Base-by-base conservation (phyloP, 495 filamentous ascomycete genomes). In the Aspergillus egyptiacus region DNA sequence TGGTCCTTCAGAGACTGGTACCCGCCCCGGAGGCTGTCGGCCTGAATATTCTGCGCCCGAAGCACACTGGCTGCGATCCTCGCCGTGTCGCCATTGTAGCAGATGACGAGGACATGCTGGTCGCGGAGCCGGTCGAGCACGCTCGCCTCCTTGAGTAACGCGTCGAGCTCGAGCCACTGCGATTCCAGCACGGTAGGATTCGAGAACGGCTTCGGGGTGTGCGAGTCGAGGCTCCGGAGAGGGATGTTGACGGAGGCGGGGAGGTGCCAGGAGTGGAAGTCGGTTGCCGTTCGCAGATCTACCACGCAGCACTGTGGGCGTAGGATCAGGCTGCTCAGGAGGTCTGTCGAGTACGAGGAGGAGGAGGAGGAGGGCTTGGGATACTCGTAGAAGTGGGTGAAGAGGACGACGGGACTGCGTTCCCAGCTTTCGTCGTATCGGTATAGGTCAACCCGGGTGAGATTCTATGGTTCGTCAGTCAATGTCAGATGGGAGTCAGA, bases 401-500 rank as follows among this genome's bases (percentile, higher is more conserved):
- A 63, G 6, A 76, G 63, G 2, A 71, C 65, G 2, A 68, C 46
- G 2, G 65, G 59, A 33, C 68, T 65, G 10, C 69, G 61, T 57
- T 73, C 74, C 76, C 75, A 79, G 47, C 66, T 65, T 46, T 75
- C 72, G 32, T 79, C 75, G 40, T 81, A 79, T 9, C 70, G 70
- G 58, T 79, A 64, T 9, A 73, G 68, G 45, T 79, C 78, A 25
- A 78, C 74, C 19, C 70, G 66, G 2, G 65, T 60, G 32, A 81
- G 60, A 6, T 63, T 54, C 75, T 78, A 37, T 9, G 14, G 2
- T 7, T 34, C 33, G 20, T 34, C 22, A 46, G 31, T 23, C n/a
- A n/a, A n/a, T n/a, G n/a, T n/a, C n/a, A n/a, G n/a, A n/a, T n/a
- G n/a, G n/a, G n/a, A n/a, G 24, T n/a, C 14, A 27, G 5, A 10